phyloP scores from a whole-genome alignment of 768 basidiomycete genomes.

The Lyophyllum decastes region DNA sequence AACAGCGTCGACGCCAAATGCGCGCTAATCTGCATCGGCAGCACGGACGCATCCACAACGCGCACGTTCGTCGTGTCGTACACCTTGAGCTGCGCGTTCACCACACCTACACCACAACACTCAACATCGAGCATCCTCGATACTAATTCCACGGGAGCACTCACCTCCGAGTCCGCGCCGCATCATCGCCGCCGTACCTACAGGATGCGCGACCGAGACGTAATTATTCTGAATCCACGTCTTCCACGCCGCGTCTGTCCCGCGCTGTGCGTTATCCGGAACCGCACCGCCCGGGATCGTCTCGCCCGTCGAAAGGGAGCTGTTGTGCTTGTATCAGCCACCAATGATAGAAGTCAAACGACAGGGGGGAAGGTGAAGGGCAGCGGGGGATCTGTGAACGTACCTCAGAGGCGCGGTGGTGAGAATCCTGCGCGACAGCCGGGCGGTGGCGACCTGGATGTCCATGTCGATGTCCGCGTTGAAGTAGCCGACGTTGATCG shows the following conservation, averaged over 20 bases:
- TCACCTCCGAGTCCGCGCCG: constrained; percentile 35
- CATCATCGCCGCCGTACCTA: constrained; percentile 50
- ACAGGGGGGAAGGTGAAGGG: too few relatives aligned
- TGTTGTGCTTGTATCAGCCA: too few relatives aligned
- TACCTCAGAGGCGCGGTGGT: constrained; percentile 43
- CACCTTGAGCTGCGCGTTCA: constrained; percentile 44
- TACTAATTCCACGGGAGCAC: too few relatives aligned
- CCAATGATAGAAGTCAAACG: too few relatives aligned
- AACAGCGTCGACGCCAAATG: constrained; percentile 50
- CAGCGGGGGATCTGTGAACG: constrained; percentile 4
- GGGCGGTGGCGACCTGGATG: constrained; percentile 49
- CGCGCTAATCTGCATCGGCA: constrained; percentile 50
- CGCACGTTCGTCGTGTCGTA: constrained; percentile 52
- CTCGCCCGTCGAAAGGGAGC: constrained; percentile 28
- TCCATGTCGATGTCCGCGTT: constrained; percentile 47
- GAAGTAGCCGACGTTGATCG: constrained; percentile 54
- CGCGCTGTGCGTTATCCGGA: constrained; percentile 44
- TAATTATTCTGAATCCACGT: constrained; percentile 45
- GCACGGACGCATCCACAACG: constrained; percentile 51
- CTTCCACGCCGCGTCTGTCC: constrained; percentile 46
- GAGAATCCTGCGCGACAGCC: constrained; percentile 44
- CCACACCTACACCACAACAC: constrained; percentile 39
- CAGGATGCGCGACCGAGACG: constrained; percentile 48
- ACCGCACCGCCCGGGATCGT: constrained; percentile 39
- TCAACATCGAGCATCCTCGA: too few relatives aligned